Percentiles rank a stretch among this genome's conserved stretches.
Evolutionary conservation across 169 alveolate genomes (phyloP).

Genomic region (Cryptosporidium tyzzeri): DNA sequence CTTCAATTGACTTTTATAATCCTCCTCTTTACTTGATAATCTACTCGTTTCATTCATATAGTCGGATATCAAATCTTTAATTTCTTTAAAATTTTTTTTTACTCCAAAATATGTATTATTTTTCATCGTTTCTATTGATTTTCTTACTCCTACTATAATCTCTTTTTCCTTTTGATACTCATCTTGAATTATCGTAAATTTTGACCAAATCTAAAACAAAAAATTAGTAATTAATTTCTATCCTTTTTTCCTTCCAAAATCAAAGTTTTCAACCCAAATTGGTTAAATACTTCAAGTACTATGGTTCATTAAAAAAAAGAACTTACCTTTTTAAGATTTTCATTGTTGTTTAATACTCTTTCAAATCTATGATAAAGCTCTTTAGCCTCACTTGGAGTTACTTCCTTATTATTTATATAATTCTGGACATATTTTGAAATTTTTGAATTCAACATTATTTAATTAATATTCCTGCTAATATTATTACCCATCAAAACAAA

Average conservation of each 20-base stretch:
- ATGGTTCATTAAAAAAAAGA: neutral
- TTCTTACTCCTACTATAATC: neutral
- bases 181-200: neutral
- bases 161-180: conserved; percentile 28
- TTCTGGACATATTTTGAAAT: conserved; percentile 43
- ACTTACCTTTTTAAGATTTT: conserved; percentile 63
- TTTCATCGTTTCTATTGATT: neutral
- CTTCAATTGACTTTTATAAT: neutral
- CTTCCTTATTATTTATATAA: conserved; percentile 21
- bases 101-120: neutral
- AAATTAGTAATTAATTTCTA: neutral
- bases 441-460: conserved; percentile 44
- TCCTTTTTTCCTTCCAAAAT: neutral
- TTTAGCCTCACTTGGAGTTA: conserved; percentile 64
- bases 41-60: conserved; percentile 13
- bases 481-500: neutral
- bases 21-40: neutral
- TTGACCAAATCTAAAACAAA: conserved; percentile 23
- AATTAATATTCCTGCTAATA: neutral
- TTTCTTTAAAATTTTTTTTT: neutral
- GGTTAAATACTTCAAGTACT: neutral
- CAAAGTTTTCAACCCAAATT: neutral
- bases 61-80: neutral
- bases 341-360: conserved; percentile 31
- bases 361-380: conserved; percentile 49